phyloP scores from a whole-genome alignment of 495 filamentous ascomycete genomes.

The Acidomyces sp. region DNA sequence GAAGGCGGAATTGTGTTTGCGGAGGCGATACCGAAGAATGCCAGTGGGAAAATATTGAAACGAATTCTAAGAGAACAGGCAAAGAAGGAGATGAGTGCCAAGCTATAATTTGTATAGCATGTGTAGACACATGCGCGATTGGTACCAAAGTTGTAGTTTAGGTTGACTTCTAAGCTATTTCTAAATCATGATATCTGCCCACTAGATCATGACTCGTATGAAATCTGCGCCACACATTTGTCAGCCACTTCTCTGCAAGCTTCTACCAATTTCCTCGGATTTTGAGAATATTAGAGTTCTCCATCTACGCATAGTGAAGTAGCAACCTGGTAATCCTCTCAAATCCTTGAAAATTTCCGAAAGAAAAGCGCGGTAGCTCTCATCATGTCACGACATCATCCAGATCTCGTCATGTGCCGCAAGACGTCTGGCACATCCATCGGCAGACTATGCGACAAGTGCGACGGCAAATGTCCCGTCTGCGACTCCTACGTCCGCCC shows the following conservation, averaged over 20 bases:
- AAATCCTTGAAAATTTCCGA: no score
- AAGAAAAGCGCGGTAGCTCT: not conserved
- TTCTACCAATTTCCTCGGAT: no score
- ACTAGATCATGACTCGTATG: not conserved
- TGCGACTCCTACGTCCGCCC: constrained; percentile 98
- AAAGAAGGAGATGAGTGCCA: constrained; percentile 30
- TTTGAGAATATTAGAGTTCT: no score
- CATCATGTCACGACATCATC: constrained; percentile 45
- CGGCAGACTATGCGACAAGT: constrained; percentile 98
- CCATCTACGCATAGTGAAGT: no score
- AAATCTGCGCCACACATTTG: constrained; percentile 2
- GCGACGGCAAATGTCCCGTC: constrained; percentile 97
- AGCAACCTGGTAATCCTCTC: no score
- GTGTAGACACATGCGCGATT: no score
- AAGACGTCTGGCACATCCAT: constrained; percentile 97
- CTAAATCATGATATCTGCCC: no score
- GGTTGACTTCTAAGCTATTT: no score
- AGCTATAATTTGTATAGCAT: no score
- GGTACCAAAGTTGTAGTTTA: no score
- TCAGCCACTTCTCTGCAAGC: no score
- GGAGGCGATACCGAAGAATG: constrained; percentile 71
- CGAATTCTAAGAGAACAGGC: constrained; percentile 48
- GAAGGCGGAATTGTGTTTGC: constrained; percentile 74
- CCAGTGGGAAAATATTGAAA: constrained; percentile 78
- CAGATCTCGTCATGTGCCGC: constrained; percentile 99